These are phyloP conservation scores for Pichia pseudocactophila DNA, from an alignment of 805 yeast genomes.

Conservation along the genomic window DNA sequence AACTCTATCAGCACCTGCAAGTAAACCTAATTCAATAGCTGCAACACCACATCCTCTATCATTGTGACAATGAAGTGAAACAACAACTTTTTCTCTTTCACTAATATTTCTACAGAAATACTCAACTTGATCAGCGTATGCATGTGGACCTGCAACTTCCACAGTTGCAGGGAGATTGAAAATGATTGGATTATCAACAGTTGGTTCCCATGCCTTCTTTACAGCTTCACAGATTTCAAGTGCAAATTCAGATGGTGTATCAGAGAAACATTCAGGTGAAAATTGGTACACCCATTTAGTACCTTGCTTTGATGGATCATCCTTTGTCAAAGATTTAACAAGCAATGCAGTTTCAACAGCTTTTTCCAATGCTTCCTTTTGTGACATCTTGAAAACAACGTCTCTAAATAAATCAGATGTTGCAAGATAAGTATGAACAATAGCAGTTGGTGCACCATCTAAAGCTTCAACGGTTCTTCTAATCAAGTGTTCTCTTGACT, in stretches of 20 bases:
- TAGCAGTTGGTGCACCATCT: constrained; percentile 64
- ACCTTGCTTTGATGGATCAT: constrained; percentile 54
- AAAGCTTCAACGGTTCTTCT: constrained; percentile 68
- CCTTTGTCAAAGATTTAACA: constrained; percentile 63
- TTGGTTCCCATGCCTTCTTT: constrained; percentile 70
- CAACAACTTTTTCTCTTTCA: constrained; percentile 62
- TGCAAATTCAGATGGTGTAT: constrained; percentile 66
- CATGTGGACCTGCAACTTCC: constrained; percentile 67
- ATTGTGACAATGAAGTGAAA: constrained; percentile 69
- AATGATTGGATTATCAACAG: constrained; percentile 63
- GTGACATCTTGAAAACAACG: constrained; percentile 64
- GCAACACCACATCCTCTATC: constrained; percentile 84
- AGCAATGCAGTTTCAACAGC: constrained; percentile 65
- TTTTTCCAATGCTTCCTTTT: constrained; percentile 55
- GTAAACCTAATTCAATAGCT: constrained; percentile 64
- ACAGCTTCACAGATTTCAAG: constrained; percentile 75
- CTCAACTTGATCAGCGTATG: constrained; percentile 75
- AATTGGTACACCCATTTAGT: constrained; percentile 68
- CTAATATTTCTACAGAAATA: constrained; percentile 58
- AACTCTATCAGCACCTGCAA: constrained; percentile 82
- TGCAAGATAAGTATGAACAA: constrained; percentile 65
- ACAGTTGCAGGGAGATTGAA: constrained; percentile 79
- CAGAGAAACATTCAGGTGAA: constrained; percentile 72
- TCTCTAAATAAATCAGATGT: constrained; percentile 70
- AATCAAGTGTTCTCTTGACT: constrained; percentile 66